A percentile compares a stretch with the other conserved stretches of the same genome.
Conservation (phyloP, 2,329 filamentous ascomycete species). For the Colletotrichum sp. region DNA sequence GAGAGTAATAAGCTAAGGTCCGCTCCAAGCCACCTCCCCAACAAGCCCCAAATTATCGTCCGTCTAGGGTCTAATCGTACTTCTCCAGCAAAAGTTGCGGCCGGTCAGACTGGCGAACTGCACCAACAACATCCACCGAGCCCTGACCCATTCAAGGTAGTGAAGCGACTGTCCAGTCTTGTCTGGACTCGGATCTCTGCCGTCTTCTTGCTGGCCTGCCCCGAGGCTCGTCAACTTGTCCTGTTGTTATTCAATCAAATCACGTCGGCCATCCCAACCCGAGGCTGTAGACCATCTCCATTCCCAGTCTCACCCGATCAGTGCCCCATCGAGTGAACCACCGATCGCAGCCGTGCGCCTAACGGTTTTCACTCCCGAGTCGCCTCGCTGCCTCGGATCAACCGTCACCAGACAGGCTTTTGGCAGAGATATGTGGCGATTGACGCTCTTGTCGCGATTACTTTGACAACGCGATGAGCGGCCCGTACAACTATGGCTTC, state of each 20-base stretch:
- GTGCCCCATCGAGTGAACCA: not conserved
- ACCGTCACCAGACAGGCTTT: not conserved
- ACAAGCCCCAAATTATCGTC: slow-evolving; percentile 22
- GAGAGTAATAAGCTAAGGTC: not conserved
- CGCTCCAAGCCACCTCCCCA: slow-evolving; percentile 11
- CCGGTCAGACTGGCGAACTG: not conserved
- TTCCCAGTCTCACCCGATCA: not conserved
- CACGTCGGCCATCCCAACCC: not conserved
- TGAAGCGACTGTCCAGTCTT: not conserved
- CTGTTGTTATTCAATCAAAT: not conserved
- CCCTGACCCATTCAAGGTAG: not conserved
- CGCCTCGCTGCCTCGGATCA: not conserved
- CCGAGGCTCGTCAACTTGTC: not conserved
- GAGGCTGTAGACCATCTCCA: not conserved
- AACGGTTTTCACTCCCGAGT: not conserved
- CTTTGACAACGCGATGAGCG: slow-evolving; percentile 10
- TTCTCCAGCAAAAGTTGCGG: slow-evolving; percentile 6
- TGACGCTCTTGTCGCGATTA: not conserved
- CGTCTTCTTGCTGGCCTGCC: not conserved
- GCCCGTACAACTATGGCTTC: slow-evolving; percentile 19
- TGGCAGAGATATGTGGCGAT: slow-evolving; percentile 5
- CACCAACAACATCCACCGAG: not conserved
- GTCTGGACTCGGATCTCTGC: not conserved
- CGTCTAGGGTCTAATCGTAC: slow-evolving; percentile 1
- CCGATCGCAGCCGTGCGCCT: not conserved